Base-by-base conservation (phyloP, 495 filamentous ascomycete species). In the Trichocladium uniseriatum region DNA sequence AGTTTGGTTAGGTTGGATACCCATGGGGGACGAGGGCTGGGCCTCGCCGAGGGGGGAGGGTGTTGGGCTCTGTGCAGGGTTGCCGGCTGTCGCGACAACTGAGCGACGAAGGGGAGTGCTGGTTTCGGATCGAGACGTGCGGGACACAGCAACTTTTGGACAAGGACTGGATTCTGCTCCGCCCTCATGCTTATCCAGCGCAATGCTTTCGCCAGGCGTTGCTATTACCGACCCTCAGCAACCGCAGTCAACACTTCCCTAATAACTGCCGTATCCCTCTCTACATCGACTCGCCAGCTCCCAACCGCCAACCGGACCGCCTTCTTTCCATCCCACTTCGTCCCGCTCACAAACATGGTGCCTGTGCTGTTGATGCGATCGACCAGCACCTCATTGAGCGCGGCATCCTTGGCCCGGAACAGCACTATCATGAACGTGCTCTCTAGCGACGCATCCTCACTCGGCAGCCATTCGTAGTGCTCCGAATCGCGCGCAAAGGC, bases 261-360 rank as follows among this genome's bases (percentile, higher is more conserved):
- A 10, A 83, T 69, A 6, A 79, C 49, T 27, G 54, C 62, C n/a
- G 78, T 46, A 58, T 85, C 82, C 47, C 68, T 65, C 32, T 78
- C 71, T 1, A 71, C 68, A 46, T 81, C 70, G 11, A 81, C 76
- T 53, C 78, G 74, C 90, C 91, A 96, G 55, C 84, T 95, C 10
- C 83, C 80, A 29, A 95, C 82, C 0, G 91, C 91, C 55, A 94
- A 77, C 19, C 91, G 73, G 54, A 78, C 81, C 15, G 89, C 89
- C 40, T 83, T 77, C 45, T 68, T 57, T 0, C 82, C 82, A 32
- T 80, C 66, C 88, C 88, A 96, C 42, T 68, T 71, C 2, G 86
- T 94, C 9, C 87, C 86, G 35, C 84, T 87, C 4, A 94, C 86
- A 63, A 87, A 95, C 59, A 95, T 84, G 56, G 77, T 79, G 27